Percentiles rank a stretch among this genome's conserved stretches.
Evolutionary conservation across 257 asterid genomes (phyloP).

Genomic region (Salvia hispanica): DNA sequence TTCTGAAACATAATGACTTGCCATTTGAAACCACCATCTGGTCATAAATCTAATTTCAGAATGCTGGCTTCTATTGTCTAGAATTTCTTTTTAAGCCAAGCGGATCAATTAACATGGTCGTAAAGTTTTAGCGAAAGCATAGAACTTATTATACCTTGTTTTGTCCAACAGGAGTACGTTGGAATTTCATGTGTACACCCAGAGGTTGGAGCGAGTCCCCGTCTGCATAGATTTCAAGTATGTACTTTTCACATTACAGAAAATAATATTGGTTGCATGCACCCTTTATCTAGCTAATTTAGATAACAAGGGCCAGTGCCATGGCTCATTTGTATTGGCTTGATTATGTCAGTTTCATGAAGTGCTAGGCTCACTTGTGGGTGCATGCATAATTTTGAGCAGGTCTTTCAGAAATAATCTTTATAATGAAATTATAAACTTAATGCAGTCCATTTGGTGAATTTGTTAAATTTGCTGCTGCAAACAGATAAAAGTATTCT

Average conservation of each 20-base stretch:
- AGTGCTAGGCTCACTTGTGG: constrained; percentile 6
- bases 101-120: neutral
- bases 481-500: neutral
- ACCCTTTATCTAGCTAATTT: neutral
- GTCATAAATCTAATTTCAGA: constrained; percentile 9
- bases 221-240: constrained; percentile 74
- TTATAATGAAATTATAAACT: no score
- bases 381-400: neutral
- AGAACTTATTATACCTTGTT: constrained; percentile 29
- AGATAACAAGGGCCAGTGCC: no score
- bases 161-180: constrained; percentile 58
- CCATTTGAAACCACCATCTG: constrained; percentile 26
- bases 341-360: constrained; percentile 10
- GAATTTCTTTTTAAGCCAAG: constrained; percentile 12
- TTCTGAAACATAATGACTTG: constrained; percentile 22
- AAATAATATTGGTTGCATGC: constrained; percentile 15
- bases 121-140: constrained; percentile 15
- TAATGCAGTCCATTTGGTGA: no score
- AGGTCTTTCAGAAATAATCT: neutral
- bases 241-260: constrained; percentile 32
- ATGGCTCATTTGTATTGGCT: no score
- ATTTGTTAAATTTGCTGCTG: neutral
- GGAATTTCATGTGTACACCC: constrained; percentile 59
- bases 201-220: constrained; percentile 72
- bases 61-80: constrained; percentile 9